Base-by-base conservation (phyloP, 306 rosid species). In the Cicer bijugum region DNA sequence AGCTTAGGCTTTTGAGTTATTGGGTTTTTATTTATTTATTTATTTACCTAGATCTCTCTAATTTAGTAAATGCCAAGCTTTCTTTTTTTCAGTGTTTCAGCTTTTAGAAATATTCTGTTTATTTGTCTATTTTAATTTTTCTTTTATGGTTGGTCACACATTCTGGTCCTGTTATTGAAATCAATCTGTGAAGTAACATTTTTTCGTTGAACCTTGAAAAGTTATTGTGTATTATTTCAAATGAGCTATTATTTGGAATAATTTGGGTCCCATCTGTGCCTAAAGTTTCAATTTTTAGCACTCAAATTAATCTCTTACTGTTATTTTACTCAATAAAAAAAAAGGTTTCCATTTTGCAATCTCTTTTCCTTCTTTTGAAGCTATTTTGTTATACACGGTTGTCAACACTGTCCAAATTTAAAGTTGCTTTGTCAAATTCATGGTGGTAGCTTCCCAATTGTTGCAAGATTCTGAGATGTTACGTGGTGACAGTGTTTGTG, bases 191-290 rank as follows among this genome's bases (percentile, higher is more conserved):
- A 28, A 28, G 35, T 28, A 28, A 28, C 35, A 28, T 3, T 3
- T 55, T 55, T 39, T 69, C 28, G 35, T 50, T 72, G 60, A 75
- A 6, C 70, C 69, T 28, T 81, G 71, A 69, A 71, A 75, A 78
- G 71, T 68, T 74, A 78, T 76, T 76, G 69, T 83, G 50, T 9
- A 71, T 76, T 81, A 52, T 83, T 46, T 38, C 2, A 59, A 78
- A 44, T 71, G 64, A 53, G 20, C 15, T 74, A 8, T 59, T 66
- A 23, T 42, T 75, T 81, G 51, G 79, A 59, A 71, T 80, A 52
- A 66, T 74, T 81, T 53, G 89, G 91, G 89, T 71, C 96, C 90
- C 87, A 72, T 88, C 44, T 74, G 16, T 59, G 17, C 77, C 11
- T 20, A 15, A 82, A 44, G 81, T 74, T 80, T 62, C 80, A 81